Conservation (phyloP, 192 early-diverging fungal genomes). For the Backusella tarrabulga region DNA sequence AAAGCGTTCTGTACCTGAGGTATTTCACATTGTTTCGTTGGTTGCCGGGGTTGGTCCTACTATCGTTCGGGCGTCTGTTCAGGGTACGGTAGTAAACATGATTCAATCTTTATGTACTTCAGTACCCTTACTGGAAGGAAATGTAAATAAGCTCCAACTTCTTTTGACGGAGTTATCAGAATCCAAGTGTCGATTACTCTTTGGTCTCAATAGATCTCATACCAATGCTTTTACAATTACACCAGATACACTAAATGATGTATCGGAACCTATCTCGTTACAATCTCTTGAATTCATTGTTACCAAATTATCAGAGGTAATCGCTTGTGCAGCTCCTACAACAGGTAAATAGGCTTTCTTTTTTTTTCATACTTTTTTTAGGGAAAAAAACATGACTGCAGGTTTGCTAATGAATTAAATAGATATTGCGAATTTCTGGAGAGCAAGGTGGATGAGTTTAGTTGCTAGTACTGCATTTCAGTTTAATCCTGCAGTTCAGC, state of each 20-base stretch:
- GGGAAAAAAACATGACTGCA: not conserved
- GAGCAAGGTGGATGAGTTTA: conserved; percentile 87
- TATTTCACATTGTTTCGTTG: conserved; percentile 83
- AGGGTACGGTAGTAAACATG: conserved; percentile 88
- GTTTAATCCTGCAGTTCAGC: conserved; percentile 88
- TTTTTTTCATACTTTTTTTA: not conserved
- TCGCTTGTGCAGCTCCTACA: conserved; percentile 57
- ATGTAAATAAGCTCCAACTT: conserved; percentile 48
- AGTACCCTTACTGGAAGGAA: conserved; percentile 50
- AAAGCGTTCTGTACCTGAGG: conserved; percentile 77
- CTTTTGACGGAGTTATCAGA: conserved; percentile 81
- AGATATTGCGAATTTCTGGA: conserved; percentile 77
- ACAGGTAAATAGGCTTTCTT: conserved; percentile 42
- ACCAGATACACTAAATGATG: conserved; percentile 47
- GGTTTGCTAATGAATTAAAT: not conserved
- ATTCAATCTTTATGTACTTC: conserved; percentile 78
- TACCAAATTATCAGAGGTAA: conserved; percentile 62
- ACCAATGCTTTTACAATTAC: conserved; percentile 68
- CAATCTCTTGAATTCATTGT: conserved; percentile 53
- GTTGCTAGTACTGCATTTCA: conserved; percentile 89
- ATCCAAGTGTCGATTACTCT: conserved; percentile 68
- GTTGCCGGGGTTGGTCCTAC: conserved; percentile 83
- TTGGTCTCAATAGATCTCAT: conserved; percentile 68
- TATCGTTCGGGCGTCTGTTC: conserved; percentile 81
- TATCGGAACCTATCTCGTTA: conserved; percentile 45